These are phyloP conservation scores for Withania somnifera DNA, from an alignment of 305 asterid species.

Conservation along the genomic window DNA sequence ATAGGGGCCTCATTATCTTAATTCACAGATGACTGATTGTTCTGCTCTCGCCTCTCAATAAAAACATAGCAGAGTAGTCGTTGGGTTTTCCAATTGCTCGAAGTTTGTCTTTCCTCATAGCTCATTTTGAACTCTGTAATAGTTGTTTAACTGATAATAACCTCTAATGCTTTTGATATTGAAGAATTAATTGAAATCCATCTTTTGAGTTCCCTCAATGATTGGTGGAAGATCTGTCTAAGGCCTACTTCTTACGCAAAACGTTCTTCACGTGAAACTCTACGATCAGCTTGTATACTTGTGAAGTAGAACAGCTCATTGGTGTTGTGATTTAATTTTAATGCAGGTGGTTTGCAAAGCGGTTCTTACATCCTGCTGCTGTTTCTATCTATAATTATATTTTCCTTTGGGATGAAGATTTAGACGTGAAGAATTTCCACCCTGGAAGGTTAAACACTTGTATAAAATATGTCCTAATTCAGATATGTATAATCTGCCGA, in stretches of 20 bases:
- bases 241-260: background rate
- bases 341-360: conserved; percentile 96
- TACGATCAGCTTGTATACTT: background rate
- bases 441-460: conserved; percentile 60
- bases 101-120: background rate
- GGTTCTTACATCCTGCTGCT: conserved; percentile 81
- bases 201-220: background rate
- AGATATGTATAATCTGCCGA: background rate
- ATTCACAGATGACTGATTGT: background rate
- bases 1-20: background rate
- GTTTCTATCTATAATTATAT: conserved; percentile 77
- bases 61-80: background rate
- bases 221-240: background rate
- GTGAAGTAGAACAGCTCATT: background rate
- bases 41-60: background rate
- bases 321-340: background rate
- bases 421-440: conserved; percentile 72
- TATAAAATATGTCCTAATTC: background rate
- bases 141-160: background rate
- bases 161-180: background rate
- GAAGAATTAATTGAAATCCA: background rate
- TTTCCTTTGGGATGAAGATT: conserved; percentile 99
- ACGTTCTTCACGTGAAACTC: background rate
- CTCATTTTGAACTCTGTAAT: background rate
- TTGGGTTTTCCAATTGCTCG: background rate